These are phyloP conservation scores for Ulota crispa DNA, from an alignment of 225 moss, liverwort and hornwort genomes.

Conservation along the genomic window DNA sequence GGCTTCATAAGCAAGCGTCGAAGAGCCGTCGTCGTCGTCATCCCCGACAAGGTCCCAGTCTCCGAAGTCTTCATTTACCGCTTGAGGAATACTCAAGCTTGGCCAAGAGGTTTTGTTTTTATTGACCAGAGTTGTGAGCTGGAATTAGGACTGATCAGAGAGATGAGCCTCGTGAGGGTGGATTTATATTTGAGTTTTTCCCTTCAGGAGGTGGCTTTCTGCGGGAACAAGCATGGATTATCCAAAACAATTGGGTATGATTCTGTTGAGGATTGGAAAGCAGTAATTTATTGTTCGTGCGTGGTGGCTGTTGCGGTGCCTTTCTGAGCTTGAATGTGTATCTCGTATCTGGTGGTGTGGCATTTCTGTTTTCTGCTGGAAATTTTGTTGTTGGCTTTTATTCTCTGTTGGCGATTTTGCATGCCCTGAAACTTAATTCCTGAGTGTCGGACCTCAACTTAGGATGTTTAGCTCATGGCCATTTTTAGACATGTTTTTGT, in stretches of 20 bases:
- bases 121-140: neutral
- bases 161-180: conserved; percentile 32
- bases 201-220: conserved; percentile 10
- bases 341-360: neutral
- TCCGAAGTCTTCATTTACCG: neutral
- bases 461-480: too few species aligned
- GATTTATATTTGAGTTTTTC: conserved; percentile 19
- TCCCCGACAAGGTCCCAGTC: neutral
- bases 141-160: conserved; percentile 3
- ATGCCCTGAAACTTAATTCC: neutral
- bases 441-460: neutral
- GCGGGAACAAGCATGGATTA: conserved; percentile 25
- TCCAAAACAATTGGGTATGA: conserved; percentile 2
- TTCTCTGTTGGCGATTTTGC: neutral
- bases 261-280: conserved; percentile 13
- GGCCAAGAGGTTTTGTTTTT: neutral
- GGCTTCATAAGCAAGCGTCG: conserved; percentile 10
- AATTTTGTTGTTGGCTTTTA: neutral
- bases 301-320: conserved; percentile 1
- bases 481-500: too few species aligned
- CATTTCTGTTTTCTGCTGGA: neutral
- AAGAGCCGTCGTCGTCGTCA: neutral
- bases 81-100: neutral
- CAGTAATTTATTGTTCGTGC: neutral
- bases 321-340: neutral